Conservation (phyloP, 257 asterid species). For the Solanum gandarillasii region DNA sequence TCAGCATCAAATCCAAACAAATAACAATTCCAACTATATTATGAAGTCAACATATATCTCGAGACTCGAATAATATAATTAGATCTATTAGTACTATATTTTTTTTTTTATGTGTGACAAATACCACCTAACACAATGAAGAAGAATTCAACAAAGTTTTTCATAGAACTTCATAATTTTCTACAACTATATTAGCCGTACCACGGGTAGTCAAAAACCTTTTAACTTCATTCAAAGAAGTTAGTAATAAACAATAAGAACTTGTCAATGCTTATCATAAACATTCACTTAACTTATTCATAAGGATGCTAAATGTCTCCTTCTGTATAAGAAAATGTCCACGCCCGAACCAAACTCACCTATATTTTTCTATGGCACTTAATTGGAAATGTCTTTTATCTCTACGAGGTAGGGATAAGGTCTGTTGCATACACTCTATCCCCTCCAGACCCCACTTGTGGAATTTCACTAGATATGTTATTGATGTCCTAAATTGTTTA, state of each 20-base stretch:
- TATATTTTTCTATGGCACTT: not conserved
- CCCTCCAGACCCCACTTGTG: not conserved
- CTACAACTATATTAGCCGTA: not conserved
- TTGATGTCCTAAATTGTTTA: not conserved
- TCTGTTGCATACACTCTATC: not conserved
- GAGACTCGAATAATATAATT: not conserved
- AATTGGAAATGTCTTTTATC: not conserved
- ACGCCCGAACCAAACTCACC: not conserved
- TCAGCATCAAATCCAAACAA: not conserved
- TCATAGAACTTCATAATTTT: not conserved
- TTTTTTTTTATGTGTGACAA: not conserved
- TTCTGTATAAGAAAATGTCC: not conserved
- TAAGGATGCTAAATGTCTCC: not conserved
- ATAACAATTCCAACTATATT: not conserved
- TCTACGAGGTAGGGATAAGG: not conserved
- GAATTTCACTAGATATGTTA: not conserved
- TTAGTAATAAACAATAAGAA: not conserved
- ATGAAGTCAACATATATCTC: not conserved
- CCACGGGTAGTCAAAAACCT: not conserved
- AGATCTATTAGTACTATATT: not conserved
- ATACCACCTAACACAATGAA: not conserved
- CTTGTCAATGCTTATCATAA: not conserved
- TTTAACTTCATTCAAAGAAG: not conserved
- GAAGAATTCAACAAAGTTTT: not conserved
- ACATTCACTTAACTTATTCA: not conserved